Evolutionary conservation across 345 rosid genomes (phyloP), one percentile per base, ranked within the genome.

Genomic region (Gossypium herbaceum): DNA sequence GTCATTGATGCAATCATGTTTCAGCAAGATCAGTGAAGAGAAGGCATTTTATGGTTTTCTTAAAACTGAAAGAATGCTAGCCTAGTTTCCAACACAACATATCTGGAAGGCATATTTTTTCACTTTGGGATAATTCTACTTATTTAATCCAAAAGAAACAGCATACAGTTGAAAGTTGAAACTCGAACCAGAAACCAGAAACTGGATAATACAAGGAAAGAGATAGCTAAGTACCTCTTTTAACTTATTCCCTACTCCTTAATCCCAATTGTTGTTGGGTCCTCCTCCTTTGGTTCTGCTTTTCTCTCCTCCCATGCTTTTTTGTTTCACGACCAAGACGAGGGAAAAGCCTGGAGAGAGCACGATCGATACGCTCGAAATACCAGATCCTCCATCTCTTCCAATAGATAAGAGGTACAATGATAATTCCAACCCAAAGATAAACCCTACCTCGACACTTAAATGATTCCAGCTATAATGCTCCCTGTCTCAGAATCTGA

Each of bases 341-440:
- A 1, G 58, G 76, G 44, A 24, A 2, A 73, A 60, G 68, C 57
- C 68, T 15, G 8, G 12, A 60, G 25, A 59, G 44, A 44, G 47
- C 24, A 39, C 50, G 63, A 39, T 34, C 29, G 12, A 71, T 19
- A 1, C 11, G 63, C 47, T 11, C n/a, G 17, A 1, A 39, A 22
- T 59, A 73, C 68, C 58, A 44, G 15, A 24, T 60, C 67, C 76
- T 73, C 76, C 68, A 60, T 45, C 76, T 73, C 57, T 24, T 59
- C 27, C 25, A 58, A 17, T 24, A 3, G 12, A 44, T 7, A 27
- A 73, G 68, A 2, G 68, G 57, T 15, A 2, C 4, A 25, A 73
- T 17, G 44, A 47, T 22, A 60, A 59, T 47, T 11, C 22, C 67
- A 2, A 34, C 41, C 39, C 39, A 34, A 34, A 34, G 39, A 4